These are phyloP conservation scores for Letharia lupina DNA, from an alignment of 495 filamentous ascomycete species.

Conservation along the genomic window DNA sequence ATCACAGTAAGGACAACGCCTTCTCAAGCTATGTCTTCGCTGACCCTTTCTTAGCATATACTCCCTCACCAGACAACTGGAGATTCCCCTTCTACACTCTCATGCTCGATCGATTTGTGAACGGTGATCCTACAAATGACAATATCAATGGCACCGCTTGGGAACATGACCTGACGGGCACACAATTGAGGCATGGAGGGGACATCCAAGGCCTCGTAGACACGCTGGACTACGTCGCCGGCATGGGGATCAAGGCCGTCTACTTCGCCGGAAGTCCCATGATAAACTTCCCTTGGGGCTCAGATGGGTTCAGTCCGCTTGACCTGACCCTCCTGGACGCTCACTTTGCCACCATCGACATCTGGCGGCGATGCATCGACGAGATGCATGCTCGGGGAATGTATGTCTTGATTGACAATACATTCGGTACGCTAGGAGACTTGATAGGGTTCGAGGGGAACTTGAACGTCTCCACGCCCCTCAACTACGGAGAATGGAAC, in stretches of 20 bases:
- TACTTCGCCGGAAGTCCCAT: slow-evolving; percentile 35
- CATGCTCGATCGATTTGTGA: slow-evolving; percentile 35
- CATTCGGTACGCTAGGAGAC: slow-evolving; percentile 38
- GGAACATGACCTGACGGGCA: slow-evolving; percentile 34
- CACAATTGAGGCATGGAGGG: slow-evolving; percentile 36
- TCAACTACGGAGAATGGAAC: slow-evolving; percentile 36
- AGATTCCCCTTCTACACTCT: slow-evolving; percentile 38
- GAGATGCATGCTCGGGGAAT: slow-evolving; percentile 35
- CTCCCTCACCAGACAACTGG: slow-evolving; percentile 38
- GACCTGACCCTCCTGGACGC: slow-evolving; percentile 36
- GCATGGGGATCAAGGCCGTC: slow-evolving; percentile 36
- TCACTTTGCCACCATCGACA: slow-evolving; percentile 34
- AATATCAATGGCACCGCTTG: slow-evolving; percentile 34
- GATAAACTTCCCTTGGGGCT: slow-evolving; percentile 39
- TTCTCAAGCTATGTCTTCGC: neutral
- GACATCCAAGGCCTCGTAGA: slow-evolving; percentile 33
- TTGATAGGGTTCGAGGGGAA: slow-evolving; percentile 41
- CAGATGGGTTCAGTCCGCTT: slow-evolving; percentile 35
- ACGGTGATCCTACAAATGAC: slow-evolving; percentile 37
- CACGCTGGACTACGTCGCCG: slow-evolving; percentile 34
- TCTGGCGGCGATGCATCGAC: slow-evolving; percentile 30
- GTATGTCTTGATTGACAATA: slow-evolving; percentile 38
- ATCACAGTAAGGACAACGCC: slow-evolving; percentile 25
- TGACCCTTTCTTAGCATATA: slow-evolving; percentile 22
- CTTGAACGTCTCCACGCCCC: slow-evolving; percentile 37